A percentile compares a stretch with the other conserved stretches of the same genome.
These are phyloP conservation scores for Aspergillus haitiensis DNA, from an alignment of 495 filamentous ascomycete species.

Conservation along the genomic window DNA sequence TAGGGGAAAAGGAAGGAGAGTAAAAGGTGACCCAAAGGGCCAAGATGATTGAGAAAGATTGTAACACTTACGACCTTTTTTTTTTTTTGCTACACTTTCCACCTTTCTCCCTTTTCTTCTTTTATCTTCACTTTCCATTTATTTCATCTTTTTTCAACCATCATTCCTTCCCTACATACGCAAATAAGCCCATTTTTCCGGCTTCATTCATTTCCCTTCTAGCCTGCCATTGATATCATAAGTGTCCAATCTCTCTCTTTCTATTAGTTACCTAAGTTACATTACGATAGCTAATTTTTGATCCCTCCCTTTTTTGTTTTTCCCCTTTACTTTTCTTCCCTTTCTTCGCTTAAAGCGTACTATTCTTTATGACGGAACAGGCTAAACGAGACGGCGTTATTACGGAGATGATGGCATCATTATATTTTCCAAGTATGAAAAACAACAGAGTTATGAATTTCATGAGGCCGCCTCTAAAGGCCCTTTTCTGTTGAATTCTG, in stretches of 20 bases:
- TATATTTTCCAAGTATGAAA: too few species aligned
- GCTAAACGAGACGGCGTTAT: not conserved
- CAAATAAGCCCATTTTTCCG: too few species aligned
- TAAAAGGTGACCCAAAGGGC: conserved; percentile 12
- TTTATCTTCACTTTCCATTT: not conserved
- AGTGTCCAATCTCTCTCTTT: too few species aligned
- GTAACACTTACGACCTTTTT: not conserved
- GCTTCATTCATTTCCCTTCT: too few species aligned
- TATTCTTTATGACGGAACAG: not conserved
- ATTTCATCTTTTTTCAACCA: not conserved
- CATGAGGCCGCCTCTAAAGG: too few species aligned
- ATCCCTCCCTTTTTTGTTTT: conserved; percentile 6
- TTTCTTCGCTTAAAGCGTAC: not conserved
- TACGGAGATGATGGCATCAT: not conserved
- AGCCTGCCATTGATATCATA: too few species aligned
- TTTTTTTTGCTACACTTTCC: not conserved
- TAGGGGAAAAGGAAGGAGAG: conserved; percentile 44
- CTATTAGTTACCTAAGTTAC: too few species aligned
- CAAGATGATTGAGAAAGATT: not conserved
- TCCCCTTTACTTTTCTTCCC: conserved; percentile 4
- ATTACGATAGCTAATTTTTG: not conserved
- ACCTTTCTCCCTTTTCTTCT: not conserved
- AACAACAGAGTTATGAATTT: too few species aligned
- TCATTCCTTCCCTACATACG: not conserved
- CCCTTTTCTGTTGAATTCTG: too few species aligned